Base-by-base conservation (phyloP, 176 grass and related monocot species). In the Paspalum vaginatum region DNA sequence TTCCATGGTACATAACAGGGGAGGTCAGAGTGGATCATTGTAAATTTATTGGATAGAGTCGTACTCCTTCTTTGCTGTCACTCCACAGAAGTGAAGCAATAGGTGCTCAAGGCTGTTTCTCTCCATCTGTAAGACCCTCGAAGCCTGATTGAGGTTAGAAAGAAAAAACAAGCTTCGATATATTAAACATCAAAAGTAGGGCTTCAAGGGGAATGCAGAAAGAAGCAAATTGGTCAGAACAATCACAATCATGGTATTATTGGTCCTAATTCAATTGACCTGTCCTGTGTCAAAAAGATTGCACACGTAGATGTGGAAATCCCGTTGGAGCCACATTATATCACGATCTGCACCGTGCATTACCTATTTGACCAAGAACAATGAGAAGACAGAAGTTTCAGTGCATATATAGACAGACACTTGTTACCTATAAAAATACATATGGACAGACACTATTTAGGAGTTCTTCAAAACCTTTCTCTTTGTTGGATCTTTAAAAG, bases 201-300 rank as follows among this genome's bases (percentile, higher is more conserved):
- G 18, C 48, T 78, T 56, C 15, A 25, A 89, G 41, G 20, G 65
- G 17, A 75, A 70, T 42, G 38, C 37, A 79, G 50, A 85, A 79
- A 81, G 52, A 67, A 44, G 44, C 26, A 70, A 75, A 75, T 39
- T 59, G 56, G 68, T 61, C 42, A 16, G 39, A 48, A 41, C 10
- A 60, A 77, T 47, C 7, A 81, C 39, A 88, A 79, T 75, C 57
- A 63, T 61, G n/a, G 61, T 48, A 57, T 61, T 56, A 53, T 26
- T 27, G 38, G 63, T n/a, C 20, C 24, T 84, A 58, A n/a, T 80
- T 80, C 77, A 61, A 24, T 75, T 12, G 86, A 98, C 92, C 92
- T 93, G 96, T 65, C 96, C 96, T n/a, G 92, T 98, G 72, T 98
- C 92, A 73, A 98, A 95, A 76, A 98, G 90, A 85, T 95, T 95